A percentile compares a stretch with the other conserved stretches of the same genome.
Conservation (phyloP, 2,329 filamentous ascomycete genomes). For the Fusarium verticillioides region DNA sequence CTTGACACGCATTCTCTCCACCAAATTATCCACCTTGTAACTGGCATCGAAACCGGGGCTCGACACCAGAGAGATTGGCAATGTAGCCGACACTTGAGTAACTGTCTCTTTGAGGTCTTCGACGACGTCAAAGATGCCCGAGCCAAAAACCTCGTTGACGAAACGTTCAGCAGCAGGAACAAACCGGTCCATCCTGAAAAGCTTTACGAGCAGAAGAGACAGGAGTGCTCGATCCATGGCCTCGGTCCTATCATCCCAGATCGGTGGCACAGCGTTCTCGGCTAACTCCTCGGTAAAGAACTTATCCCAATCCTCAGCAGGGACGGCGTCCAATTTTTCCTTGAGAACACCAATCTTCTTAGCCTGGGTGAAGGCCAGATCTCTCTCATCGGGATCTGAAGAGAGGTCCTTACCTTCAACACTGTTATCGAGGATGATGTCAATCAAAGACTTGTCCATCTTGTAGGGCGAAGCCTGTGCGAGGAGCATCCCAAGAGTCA, state of each 20-base stretch:
- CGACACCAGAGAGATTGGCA: slow-evolving; percentile 91
- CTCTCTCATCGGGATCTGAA: slow-evolving; percentile 69
- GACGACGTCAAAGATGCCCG: slow-evolving; percentile 81
- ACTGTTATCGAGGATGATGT: slow-evolving; percentile 82
- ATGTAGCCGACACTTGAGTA: slow-evolving; percentile 82
- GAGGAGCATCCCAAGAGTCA: slow-evolving; percentile 93
- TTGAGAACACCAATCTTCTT: slow-evolving; percentile 79
- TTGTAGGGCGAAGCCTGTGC: slow-evolving; percentile 95
- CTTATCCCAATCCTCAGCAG: slow-evolving; percentile 76
- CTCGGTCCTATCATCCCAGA: slow-evolving; percentile 74
- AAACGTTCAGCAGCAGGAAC: slow-evolving; percentile 94
- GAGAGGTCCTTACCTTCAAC: slow-evolving; percentile 83
- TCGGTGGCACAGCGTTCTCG: slow-evolving; percentile 81
- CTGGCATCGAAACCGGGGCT: slow-evolving; percentile 97
- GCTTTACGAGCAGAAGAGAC: slow-evolving; percentile 89
- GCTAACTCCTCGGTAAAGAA: slow-evolving; percentile 89
- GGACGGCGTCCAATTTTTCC: slow-evolving; percentile 71
- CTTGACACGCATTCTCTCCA: slow-evolving; percentile 81
- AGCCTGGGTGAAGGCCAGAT: slow-evolving; percentile 75
- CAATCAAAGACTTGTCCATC: slow-evolving; percentile 92
- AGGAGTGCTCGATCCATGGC: slow-evolving; percentile 80
- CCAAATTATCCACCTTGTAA: slow-evolving; percentile 97
- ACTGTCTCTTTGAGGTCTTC: slow-evolving; percentile 90
- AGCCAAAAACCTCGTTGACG: slow-evolving; percentile 84
- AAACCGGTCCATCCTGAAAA: slow-evolving; percentile 95